Base-by-base conservation (phyloP, 2,329 filamentous ascomycete species). In the Cordyceps cateniannulata region DNA sequence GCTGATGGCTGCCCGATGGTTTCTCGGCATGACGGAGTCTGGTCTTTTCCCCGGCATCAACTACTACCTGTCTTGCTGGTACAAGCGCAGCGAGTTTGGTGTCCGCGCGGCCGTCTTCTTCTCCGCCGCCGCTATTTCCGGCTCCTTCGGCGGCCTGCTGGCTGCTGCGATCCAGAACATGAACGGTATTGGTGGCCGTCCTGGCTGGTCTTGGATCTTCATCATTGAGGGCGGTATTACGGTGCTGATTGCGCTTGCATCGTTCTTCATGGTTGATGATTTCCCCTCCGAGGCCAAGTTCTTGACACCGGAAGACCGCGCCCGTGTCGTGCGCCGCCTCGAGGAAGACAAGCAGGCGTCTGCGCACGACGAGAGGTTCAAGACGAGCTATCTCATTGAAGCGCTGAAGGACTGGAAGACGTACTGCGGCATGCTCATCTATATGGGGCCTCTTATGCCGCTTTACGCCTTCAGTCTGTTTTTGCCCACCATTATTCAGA, bases 31-130 rank as follows among this genome's bases (percentile, higher is more conserved):
- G 24, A 82, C 83, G 18, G 90, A 95, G 71, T 85, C 90, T 9
- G 90, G 89, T 7, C 78, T 93, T 0, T 91, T 90, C 68, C 89
- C 89, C 0, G 88, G 87, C 2, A 84, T 92, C 18, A 89, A 89
- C 66, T 93, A 91, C 72, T 92, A 92, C 69, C 81, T 95, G 0
- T 89, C 86, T 0, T 93, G 89, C 70, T 96, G 91, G 91, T 96
- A 95, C 68, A 88, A 85, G 69, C 81, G 90, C 40, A 83, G 81
- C 18, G 91, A 96, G 68, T 89, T 95, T 59, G 91, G 90, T 54
- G 81, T 91, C n/a, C 84, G 91, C 40, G 85, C 88, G 44, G 89
- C 90, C 16, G 85, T 92, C 61, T 93, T 95, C 77, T 96, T 95
- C 77, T 91, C 89, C 0, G 89, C 90, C 0, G 90, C 91, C 0